Evolutionary conservation across 495 filamentous ascomycete genomes (phyloP).

Genomic region (Evernia prunastri): DNA sequence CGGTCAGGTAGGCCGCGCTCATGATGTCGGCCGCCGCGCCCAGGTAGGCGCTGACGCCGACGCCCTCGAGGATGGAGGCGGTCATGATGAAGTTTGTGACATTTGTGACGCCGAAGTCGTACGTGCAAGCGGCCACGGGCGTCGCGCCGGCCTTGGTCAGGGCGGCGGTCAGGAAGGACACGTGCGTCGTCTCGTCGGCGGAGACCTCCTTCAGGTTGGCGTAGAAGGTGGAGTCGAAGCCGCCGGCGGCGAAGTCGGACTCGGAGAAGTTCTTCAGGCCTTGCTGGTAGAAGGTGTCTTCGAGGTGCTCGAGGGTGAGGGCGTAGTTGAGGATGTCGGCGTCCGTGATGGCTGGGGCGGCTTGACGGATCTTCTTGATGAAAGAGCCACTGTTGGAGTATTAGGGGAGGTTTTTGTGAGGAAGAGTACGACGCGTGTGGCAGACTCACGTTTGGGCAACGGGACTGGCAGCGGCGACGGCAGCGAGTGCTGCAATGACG

Average conservation of each 20-base stretch:
- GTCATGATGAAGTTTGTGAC: slow-evolving; percentile 43
- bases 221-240: slow-evolving; percentile 46
- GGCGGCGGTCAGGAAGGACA: slow-evolving; percentile 48
- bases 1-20: slow-evolving; percentile 48
- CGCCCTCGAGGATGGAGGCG: slow-evolving; percentile 51
- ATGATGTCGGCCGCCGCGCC: slow-evolving; percentile 54
- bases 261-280: slow-evolving; percentile 51
- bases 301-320: slow-evolving; percentile 39
- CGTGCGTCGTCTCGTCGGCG: slow-evolving; percentile 52
- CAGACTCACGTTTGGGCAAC: slow-evolving; percentile 21
- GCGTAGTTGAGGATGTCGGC: slow-evolving; percentile 37
- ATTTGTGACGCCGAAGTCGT: slow-evolving; percentile 49
- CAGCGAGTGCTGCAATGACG: slow-evolving; percentile 25
- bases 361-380: slow-evolving; percentile 22
- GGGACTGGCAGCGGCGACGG: slow-evolving; percentile 21
- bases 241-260: slow-evolving; percentile 45
- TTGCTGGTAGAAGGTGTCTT: slow-evolving; percentile 46
- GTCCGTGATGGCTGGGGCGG: slow-evolving; percentile 24
- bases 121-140: slow-evolving; percentile 49
- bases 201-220: slow-evolving; percentile 41
- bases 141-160: slow-evolving; percentile 42
- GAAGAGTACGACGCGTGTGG: not conserved
- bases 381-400: not conserved
- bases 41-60: slow-evolving; percentile 53
- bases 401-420: not conserved